Base-by-base conservation (phyloP, 768 basidiomycete species). In the Ramaria rubella region DNA sequence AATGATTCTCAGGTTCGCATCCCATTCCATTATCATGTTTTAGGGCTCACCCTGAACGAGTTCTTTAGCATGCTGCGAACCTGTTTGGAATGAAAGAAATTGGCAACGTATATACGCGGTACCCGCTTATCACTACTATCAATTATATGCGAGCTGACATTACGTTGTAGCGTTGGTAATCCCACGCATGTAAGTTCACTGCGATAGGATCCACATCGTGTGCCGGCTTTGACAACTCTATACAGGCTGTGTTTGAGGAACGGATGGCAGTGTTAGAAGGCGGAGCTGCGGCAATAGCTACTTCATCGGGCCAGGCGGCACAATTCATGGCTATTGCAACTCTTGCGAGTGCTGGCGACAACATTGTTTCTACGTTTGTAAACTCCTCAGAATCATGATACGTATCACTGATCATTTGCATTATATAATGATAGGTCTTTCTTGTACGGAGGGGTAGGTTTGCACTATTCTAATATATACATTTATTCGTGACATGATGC, bases 171-270 rank as follows among this genome's bases (percentile, higher is more conserved):
- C n/a, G n/a, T n/a, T n/a, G n/a, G n/a, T n/a, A n/a, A n/a, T n/a
- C n/a, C n/a, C n/a, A n/a, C n/a, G n/a, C n/a, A n/a, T n/a, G n/a
- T n/a, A n/a, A n/a, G n/a, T n/a, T n/a, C n/a, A n/a, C n/a, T n/a
- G n/a, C n/a, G n/a, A n/a, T n/a, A n/a, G n/a, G n/a, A n/a, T n/a
- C n/a, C n/a, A n/a, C n/a, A n/a, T n/a, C n/a, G n/a, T n/a, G n/a
- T n/a, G n/a, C n/a, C n/a, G n/a, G n/a, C n/a, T n/a, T n/a, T n/a
- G n/a, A n/a, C n/a, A n/a, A n/a, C n/a, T n/a, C n/a, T n/a, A n/a
- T n/a, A n/a, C n/a, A 87, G 86, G 84, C 82, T 55, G 85, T 90
- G 1, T 89, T 92, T 61, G 90, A 91, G 68, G 77, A 83, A 56
- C 81, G 89, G 6, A 83, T 90, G 26, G 83, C 86, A 4, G 85